A percentile compares a stretch with the other conserved stretches of the same genome.
phyloP scores from a whole-genome alignment of 257 asterid species.

The Solanum piurae region DNA sequence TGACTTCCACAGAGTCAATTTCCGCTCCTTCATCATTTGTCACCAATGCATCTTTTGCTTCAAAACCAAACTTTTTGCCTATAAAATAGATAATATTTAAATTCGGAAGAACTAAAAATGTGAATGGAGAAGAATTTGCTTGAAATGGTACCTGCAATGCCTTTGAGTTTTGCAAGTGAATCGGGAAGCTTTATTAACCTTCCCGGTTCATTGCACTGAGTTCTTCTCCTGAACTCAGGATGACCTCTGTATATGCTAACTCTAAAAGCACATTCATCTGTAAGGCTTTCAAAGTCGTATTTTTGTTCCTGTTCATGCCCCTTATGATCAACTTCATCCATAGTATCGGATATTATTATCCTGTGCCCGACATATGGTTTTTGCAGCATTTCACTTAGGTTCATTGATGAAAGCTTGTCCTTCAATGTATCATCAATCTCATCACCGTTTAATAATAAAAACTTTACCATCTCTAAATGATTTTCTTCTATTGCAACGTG shows the following conservation, averaged over 20 bases:
- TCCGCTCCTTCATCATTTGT: constrained; percentile 67
- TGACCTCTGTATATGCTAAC: constrained; percentile 76
- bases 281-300: not conserved
- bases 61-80: constrained; percentile 77
- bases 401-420: constrained; percentile 14
- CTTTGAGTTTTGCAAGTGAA: constrained; percentile 49
- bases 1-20: constrained; percentile 76
- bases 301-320: constrained; percentile 15
- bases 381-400: constrained; percentile 40
- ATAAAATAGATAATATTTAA: constrained; percentile 4
- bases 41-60: constrained; percentile 48
- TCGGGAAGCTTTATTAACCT: constrained; percentile 49
- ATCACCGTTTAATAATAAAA: constrained; percentile 67
- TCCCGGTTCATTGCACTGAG: constrained; percentile 49
- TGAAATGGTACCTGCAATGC: constrained; percentile 45
- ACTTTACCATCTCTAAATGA: constrained; percentile 50
- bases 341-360: constrained; percentile 21
- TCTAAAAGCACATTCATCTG: constrained; percentile 16
- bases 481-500: constrained; percentile 46
- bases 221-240: constrained; percentile 31
- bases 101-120: not conserved
- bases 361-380: constrained; percentile 53
- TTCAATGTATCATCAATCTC: constrained; percentile 33
- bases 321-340: constrained; percentile 3
- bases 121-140: not conserved